phyloP scores from a whole-genome alignment of 371 early-diverging fungal genomes.

The Dichotomocladium elegans region DNA sequence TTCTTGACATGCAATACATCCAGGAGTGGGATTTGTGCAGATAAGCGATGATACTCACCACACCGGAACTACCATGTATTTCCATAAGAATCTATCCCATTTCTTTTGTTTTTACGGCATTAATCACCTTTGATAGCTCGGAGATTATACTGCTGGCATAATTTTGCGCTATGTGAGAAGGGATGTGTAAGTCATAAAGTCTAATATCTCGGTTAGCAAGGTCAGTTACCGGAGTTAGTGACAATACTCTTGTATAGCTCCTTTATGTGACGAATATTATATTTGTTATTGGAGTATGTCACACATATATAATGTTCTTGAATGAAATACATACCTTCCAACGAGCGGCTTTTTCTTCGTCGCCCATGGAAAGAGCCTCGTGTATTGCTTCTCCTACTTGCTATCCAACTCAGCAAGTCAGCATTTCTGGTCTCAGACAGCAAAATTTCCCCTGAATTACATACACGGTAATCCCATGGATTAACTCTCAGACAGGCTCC shows the following conservation, averaged over 20 bases:
- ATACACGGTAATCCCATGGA: conserved; percentile 92
- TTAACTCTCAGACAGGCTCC: conserved; percentile 90
- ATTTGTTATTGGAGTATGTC: conserved; percentile 79
- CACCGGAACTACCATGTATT: conserved; percentile 42
- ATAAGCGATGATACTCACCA: conserved; percentile 50
- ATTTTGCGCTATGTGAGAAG: conserved; percentile 52
- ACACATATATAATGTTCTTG: conserved; percentile 51
- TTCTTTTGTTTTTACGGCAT: background rate
- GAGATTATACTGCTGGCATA: conserved; percentile 52
- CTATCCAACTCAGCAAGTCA: conserved; percentile 7
- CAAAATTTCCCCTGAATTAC: conserved; percentile 82
- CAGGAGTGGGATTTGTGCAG: conserved; percentile 61
- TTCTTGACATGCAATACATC: conserved; percentile 31
- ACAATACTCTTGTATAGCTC: conserved; percentile 64
- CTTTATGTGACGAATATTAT: conserved; percentile 22
- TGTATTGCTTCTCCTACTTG: conserved; percentile 88
- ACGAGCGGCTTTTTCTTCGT: conserved; percentile 89
- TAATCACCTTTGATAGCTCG: conserved; percentile 40
- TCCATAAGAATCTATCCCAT: background rate
- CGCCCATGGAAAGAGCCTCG: conserved; percentile 73
- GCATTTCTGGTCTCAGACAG: background rate
- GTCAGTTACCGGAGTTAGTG: conserved; percentile 55
- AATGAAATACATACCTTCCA: conserved; percentile 71
- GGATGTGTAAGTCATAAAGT: no score
- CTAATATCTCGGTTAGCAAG: no score